A percentile compares a stretch with the other conserved stretches of the same genome.
These are phyloP conservation scores for Pythium oligandrum DNA, from an alignment of 352 stramenopile species.

Conservation along the genomic window DNA sequence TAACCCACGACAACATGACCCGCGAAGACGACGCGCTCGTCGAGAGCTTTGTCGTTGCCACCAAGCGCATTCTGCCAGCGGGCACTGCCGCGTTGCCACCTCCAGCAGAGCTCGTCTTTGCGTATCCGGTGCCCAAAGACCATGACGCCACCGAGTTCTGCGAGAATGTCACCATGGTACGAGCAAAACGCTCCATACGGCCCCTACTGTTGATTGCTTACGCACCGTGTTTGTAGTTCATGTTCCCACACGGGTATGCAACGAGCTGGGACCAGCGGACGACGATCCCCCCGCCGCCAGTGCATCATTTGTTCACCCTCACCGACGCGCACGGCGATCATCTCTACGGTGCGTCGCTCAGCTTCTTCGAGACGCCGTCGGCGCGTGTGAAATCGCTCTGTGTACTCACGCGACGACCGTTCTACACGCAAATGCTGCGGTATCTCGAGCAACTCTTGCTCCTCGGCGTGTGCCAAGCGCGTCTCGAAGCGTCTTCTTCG, in stretches of 20 bases:
- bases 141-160: slow-evolving; percentile 35
- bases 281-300: slow-evolving; percentile 26
- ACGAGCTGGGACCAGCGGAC: slow-evolving; percentile 22
- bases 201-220: slow-evolving; percentile 1
- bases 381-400: slow-evolving; percentile 37
- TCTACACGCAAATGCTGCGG: slow-evolving; percentile 41
- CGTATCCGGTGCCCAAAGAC: slow-evolving; percentile 28
- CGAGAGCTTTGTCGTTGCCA: slow-evolving; percentile 41
- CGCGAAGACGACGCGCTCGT: slow-evolving; percentile 22
- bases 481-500: not conserved
- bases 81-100: too few species aligned
- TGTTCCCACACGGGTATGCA: slow-evolving; percentile 40
- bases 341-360: slow-evolving; percentile 43
- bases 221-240: slow-evolving; percentile 24
- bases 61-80: slow-evolving; percentile 9
- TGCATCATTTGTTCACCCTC: slow-evolving; percentile 47
- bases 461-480: slow-evolving; percentile 31
- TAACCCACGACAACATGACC: not conserved
- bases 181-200: slow-evolving; percentile 1
- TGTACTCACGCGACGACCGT: slow-evolving; percentile 33
- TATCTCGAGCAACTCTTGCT: slow-evolving; percentile 51
- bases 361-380: slow-evolving; percentile 33
- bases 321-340: slow-evolving; percentile 37
- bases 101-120: slow-evolving; percentile 22
- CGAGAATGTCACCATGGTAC: slow-evolving; percentile 43